Conservation (phyloP, 306 rosid genomes). For the Cicer yamashitae region DNA sequence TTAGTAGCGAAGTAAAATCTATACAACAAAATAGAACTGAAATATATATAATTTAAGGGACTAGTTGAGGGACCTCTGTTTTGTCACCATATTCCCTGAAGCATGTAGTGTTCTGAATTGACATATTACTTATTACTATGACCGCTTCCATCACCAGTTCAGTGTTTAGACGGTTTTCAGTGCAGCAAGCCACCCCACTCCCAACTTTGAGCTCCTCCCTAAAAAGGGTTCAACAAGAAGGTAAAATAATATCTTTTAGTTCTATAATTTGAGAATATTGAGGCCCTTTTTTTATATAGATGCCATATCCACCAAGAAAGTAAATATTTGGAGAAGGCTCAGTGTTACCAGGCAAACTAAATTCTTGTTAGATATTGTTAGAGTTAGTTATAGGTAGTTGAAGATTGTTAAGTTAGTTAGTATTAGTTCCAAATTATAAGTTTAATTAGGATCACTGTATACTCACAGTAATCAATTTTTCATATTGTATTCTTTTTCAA, state of each 20-base stretch:
- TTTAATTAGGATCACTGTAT: too few relatives aligned
- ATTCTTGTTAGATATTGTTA: too few relatives aligned
- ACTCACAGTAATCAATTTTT: too few relatives aligned
- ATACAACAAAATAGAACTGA: constrained; percentile 31
- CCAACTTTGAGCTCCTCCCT: constrained; percentile 88
- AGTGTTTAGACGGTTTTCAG: constrained; percentile 48
- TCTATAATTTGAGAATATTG: constrained; percentile 21
- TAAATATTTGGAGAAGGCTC: constrained; percentile 34
- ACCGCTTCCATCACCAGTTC: constrained; percentile 74
- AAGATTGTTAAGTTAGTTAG: too few relatives aligned
- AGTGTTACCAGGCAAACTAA: constrained; percentile 25
- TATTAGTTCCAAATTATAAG: too few relatives aligned
- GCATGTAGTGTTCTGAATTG: constrained; percentile 61
- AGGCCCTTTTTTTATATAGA: constrained; percentile 14
- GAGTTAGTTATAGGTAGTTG: too few relatives aligned
- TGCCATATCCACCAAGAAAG: constrained; percentile 26
- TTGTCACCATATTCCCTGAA: constrained; percentile 51
- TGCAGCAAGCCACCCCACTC: constrained; percentile 64
- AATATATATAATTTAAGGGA: constrained; percentile 33
- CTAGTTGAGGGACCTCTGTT: constrained; percentile 65
- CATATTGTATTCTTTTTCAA: too few relatives aligned
- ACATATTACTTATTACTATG: constrained; percentile 64
- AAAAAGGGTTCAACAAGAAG: constrained; percentile 34
- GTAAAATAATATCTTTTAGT: constrained; percentile 21
- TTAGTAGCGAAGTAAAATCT: constrained; percentile 30